A percentile compares a stretch with the other conserved stretches of the same genome.
Evolutionary conservation across 331 rosid species (phyloP).

Genomic region (Phaseolus coccineus): DNA sequence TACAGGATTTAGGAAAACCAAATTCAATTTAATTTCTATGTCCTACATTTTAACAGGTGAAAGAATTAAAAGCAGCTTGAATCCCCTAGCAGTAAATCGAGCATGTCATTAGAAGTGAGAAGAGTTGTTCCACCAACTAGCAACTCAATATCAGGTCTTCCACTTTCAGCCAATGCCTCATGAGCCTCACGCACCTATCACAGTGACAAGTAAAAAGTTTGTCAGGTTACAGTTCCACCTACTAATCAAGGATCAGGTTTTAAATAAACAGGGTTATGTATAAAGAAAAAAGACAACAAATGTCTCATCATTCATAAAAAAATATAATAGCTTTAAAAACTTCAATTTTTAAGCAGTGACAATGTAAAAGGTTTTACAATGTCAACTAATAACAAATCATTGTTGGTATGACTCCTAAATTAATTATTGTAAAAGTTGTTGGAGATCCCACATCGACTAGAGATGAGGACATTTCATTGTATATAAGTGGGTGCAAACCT

Average conservation of each 20-base stretch:
- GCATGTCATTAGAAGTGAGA: constrained; percentile 80
- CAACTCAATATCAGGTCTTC: constrained; percentile 91
- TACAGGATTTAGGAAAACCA: constrained; percentile 40
- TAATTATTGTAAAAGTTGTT: too few species aligned
- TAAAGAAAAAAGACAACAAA: neutral
- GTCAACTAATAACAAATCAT: neutral
- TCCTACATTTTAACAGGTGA: constrained; percentile 16
- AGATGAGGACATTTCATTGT: too few species aligned
- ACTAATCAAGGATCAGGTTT: constrained; percentile 26
- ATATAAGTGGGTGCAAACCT: too few species aligned
- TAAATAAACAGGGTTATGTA: neutral
- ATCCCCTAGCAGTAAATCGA: constrained; percentile 70
- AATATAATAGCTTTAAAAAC: constrained; percentile 1
- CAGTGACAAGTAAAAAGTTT: neutral
- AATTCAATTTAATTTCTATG: constrained; percentile 33
- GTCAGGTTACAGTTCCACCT: constrained; percentile 38
- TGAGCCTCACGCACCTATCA: constrained; percentile 83
- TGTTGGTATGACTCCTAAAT: too few species aligned
- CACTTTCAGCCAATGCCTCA: constrained; percentile 81
- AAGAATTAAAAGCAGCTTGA: constrained; percentile 60
- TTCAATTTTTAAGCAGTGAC: neutral
- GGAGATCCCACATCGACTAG: too few species aligned
- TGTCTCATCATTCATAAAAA: neutral
- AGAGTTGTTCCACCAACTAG: constrained; percentile 90
- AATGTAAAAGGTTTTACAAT: too few species aligned